Conservation (phyloP, 148 eudicot genomes). For the Euryodendron excelsum region DNA sequence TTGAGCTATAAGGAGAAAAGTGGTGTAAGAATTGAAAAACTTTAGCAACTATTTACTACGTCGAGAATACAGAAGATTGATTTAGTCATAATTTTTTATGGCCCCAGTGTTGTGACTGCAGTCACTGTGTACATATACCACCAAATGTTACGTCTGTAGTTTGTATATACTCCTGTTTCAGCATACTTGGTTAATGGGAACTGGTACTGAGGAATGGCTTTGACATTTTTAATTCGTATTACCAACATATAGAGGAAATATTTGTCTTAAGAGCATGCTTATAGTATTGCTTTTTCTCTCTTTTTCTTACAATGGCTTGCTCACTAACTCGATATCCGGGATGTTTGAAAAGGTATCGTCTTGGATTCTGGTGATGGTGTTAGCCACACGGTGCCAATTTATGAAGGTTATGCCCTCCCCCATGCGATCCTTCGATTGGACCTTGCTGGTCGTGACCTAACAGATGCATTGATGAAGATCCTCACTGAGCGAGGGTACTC, state of each 20-base stretch:
- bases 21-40: not conserved
- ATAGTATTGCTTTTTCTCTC: not conserved
- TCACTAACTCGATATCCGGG: not conserved
- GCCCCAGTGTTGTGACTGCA: not conserved
- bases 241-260: not conserved
- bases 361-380: slow-evolving; percentile 29
- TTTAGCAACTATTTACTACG: not conserved
- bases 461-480: slow-evolving; percentile 24
- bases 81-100: not conserved
- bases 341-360: slow-evolving; percentile 17
- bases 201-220: not conserved
- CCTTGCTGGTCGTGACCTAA: slow-evolving; percentile 27
- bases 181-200: not conserved
- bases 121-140: not conserved
- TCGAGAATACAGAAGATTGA: not conserved
- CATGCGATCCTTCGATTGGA: slow-evolving; percentile 27
- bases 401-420: slow-evolving; percentile 30
- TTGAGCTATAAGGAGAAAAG: not conserved
- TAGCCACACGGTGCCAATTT: slow-evolving; percentile 28
- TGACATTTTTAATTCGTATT: not conserved
- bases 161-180: no score
- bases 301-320: not conserved
- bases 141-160: no score
- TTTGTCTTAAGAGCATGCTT: not conserved
- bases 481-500: slow-evolving; percentile 26